These are phyloP conservation scores for Xylaria curta DNA, from an alignment of 495 filamentous ascomycete genomes.

Conservation along the genomic window DNA sequence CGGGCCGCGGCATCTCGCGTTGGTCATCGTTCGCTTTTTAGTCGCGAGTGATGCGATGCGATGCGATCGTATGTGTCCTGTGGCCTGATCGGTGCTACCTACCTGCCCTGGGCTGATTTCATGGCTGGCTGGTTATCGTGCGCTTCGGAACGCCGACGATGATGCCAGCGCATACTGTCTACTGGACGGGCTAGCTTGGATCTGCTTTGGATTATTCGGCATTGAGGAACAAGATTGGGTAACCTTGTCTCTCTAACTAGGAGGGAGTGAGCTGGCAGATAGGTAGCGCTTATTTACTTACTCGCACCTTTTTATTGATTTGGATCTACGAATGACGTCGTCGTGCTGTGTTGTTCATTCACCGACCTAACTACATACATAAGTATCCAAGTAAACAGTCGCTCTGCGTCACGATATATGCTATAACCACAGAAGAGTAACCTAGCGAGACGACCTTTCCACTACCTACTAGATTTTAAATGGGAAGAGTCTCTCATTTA, in stretches of 20 bases:
- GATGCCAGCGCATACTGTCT: not conserved
- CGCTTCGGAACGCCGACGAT: conserved; percentile 2
- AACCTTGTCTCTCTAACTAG: too few species aligned
- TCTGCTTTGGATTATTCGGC: not conserved
- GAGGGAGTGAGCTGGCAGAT: not conserved
- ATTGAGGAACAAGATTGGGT: not conserved
- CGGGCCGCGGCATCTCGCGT: conserved; percentile 7
- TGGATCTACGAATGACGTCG: conserved; percentile 7
- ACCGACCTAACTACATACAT: not conserved
- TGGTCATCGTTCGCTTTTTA: not conserved
- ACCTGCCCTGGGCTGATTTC: not conserved
- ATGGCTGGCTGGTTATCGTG: not conserved
- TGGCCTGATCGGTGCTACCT: conserved; percentile 7
- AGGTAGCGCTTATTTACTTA: conserved; percentile 2
- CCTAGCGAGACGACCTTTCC: too few species aligned
- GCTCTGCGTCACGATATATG: not conserved
- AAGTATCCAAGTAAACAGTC: not conserved
- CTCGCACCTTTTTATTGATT: not conserved
- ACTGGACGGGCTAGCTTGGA: not conserved
- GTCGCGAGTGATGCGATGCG: conserved; percentile 12
- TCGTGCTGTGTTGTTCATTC: not conserved
- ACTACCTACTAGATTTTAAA: too few species aligned
- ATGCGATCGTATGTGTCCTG: not conserved
- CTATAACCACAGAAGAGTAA: not conserved
- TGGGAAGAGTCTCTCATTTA: too few species aligned